These are phyloP conservation scores for Neltuma alba DNA, from an alignment of 306 rosid genomes.

Conservation along the genomic window DNA sequence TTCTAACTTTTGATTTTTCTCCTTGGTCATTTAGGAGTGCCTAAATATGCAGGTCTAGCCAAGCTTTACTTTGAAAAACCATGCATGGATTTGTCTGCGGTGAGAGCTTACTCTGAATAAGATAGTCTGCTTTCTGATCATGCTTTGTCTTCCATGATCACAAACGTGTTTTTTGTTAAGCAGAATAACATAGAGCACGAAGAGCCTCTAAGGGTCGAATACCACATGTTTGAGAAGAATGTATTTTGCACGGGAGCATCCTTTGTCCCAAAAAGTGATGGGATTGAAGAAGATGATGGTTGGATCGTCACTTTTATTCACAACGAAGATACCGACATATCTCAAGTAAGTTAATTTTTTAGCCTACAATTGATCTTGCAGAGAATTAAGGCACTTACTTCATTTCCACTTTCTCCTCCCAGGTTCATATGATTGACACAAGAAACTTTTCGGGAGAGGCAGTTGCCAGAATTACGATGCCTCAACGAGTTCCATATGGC, in stretches of 20 bases:
- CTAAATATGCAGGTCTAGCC: slow-evolving; percentile 54
- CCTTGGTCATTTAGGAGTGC: slow-evolving; percentile 19
- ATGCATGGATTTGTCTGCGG: slow-evolving; percentile 8
- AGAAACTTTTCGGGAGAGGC: slow-evolving; percentile 37
- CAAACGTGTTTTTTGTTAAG: neutral
- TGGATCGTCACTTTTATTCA: slow-evolving; percentile 64
- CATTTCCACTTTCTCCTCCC: neutral
- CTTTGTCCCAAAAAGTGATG: slow-evolving; percentile 42
- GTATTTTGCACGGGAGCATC: slow-evolving; percentile 52
- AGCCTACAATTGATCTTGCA: neutral
- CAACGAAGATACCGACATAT: slow-evolving; percentile 46
- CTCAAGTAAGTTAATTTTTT: slow-evolving; percentile 36
- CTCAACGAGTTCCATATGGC: slow-evolving; percentile 46
- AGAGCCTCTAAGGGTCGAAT: slow-evolving; percentile 45
- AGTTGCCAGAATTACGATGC: slow-evolving; percentile 34
- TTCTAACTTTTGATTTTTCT: neutral
- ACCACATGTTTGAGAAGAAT: slow-evolving; percentile 49
- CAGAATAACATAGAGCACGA: slow-evolving; percentile 7
- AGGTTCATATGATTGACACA: slow-evolving; percentile 41
- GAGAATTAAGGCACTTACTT: neutral
- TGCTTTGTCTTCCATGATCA: neutral
- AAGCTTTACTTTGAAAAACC: slow-evolving; percentile 49
- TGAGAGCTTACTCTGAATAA: neutral
- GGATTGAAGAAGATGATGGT: slow-evolving; percentile 57
- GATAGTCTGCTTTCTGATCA: neutral